Percentiles rank a stretch among this genome's conserved stretches.
Conservation (phyloP, 768 basidiomycete species). For the Boletus pseudopeckii region DNA sequence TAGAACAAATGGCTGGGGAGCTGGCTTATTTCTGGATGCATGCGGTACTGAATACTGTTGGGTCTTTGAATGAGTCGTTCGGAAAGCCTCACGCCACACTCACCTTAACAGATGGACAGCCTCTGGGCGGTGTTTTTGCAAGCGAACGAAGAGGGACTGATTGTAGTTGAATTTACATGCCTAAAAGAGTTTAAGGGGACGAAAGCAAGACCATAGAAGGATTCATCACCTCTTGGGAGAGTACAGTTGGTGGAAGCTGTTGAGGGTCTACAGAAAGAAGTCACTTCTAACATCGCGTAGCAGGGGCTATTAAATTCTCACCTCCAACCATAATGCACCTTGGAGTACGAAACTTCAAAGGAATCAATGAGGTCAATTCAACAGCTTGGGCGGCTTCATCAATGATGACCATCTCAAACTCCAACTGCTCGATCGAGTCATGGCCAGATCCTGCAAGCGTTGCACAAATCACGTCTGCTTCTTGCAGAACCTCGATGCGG, state of each 20-base stretch:
- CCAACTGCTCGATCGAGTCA: slow-evolving; percentile 74
- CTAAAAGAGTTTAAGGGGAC: slow-evolving; percentile 32
- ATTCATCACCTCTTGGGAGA: slow-evolving; percentile 52
- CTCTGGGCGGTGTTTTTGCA: slow-evolving; percentile 76
- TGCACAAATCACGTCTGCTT: slow-evolving; percentile 91
- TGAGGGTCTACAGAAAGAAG: slow-evolving; percentile 57
- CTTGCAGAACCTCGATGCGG: slow-evolving; percentile 70
- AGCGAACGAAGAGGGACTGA: slow-evolving; percentile 88
- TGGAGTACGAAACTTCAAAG: slow-evolving; percentile 80
- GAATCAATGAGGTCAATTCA: slow-evolving; percentile 92
- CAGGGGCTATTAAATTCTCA: slow-evolving; percentile 23
- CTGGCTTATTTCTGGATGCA: slow-evolving; percentile 94
- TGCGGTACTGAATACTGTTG: slow-evolving; percentile 94
- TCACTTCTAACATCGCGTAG: neutral
- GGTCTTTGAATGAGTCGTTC: neutral
- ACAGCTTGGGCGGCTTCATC: slow-evolving; percentile 98
- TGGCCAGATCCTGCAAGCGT: slow-evolving; percentile 94
- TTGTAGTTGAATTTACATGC: slow-evolving; percentile 75
- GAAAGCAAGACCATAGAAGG: slow-evolving; percentile 26
- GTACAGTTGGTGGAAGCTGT: slow-evolving; percentile 93
- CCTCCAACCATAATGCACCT: slow-evolving; percentile 94
- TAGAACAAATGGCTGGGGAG: slow-evolving; percentile 92
- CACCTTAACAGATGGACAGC: slow-evolving; percentile 90
- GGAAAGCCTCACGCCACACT: slow-evolving; percentile 9
- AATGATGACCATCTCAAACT: slow-evolving; percentile 95